Evolutionary conservation across 2,329 filamentous ascomycete species (phyloP).

Genomic region (Chrysoporthe cubensis): DNA sequence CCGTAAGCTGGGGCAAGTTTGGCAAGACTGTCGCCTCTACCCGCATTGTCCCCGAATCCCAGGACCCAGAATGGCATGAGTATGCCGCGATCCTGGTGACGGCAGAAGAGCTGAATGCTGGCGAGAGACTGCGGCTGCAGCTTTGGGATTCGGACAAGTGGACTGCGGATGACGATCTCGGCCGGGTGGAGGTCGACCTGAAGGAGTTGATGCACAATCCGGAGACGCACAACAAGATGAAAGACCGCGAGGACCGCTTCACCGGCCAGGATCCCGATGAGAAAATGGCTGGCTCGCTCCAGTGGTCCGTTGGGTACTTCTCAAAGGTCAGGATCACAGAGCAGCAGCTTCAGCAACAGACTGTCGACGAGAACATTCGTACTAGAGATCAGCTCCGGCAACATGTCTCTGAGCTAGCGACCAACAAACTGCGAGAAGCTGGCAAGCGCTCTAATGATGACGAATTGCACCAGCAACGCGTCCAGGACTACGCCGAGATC

Average conservation of each 20-base stretch:
- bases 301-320: constrained; percentile 75
- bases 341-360: constrained; percentile 65
- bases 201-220: constrained; percentile 65
- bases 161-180: constrained; percentile 75
- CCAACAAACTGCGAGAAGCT: constrained; percentile 69
- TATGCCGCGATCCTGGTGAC: constrained; percentile 71
- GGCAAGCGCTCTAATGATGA: constrained; percentile 58
- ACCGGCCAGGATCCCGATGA: constrained; percentile 67
- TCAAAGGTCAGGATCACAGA: constrained; percentile 67
- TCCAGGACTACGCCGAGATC: constrained; percentile 64
- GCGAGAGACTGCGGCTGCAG: constrained; percentile 70
- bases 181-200: constrained; percentile 71
- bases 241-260: constrained; percentile 67
- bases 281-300: constrained; percentile 69
- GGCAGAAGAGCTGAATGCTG: constrained; percentile 71
- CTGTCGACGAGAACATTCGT: constrained; percentile 59
- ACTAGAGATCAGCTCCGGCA: constrained; percentile 62
- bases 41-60: constrained; percentile 65
- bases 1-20: constrained; percentile 78
- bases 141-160: constrained; percentile 77
- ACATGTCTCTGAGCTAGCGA: constrained; percentile 56
- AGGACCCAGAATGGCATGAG: constrained; percentile 73
- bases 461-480: constrained; percentile 70
- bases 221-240: constrained; percentile 64
- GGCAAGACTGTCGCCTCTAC: constrained; percentile 71